A percentile compares a stretch with the other conserved stretches of the same genome.
phyloP scores from a whole-genome alignment of 1,284 basidiomycete genomes.

The Leccinum pachyderme region DNA sequence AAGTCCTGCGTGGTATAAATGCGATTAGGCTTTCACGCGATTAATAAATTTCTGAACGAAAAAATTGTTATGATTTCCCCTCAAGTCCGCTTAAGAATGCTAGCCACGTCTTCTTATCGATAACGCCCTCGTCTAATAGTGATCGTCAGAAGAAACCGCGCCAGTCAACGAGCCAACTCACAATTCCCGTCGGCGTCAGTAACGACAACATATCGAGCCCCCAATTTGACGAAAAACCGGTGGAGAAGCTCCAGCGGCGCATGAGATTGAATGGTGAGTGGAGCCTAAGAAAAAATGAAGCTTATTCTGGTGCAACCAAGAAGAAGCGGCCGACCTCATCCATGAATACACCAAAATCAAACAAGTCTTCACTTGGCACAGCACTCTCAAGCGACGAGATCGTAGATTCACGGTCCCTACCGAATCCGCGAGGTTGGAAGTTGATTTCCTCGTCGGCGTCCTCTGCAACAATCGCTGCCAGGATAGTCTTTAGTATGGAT shows the following conservation, averaged over 20 bases:
- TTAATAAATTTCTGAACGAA: not conserved
- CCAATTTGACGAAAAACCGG: conserved; percentile 89
- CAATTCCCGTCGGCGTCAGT: conserved; percentile 82
- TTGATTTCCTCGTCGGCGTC: conserved; percentile 63
- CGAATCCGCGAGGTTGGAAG: conserved; percentile 54
- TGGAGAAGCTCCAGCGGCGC: conserved; percentile 89
- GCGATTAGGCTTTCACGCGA: not conserved
- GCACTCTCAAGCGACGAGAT: conserved; percentile 55
- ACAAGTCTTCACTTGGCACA: conserved; percentile 51
- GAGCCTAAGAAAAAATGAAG: conserved; percentile 54
- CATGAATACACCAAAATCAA: conserved; percentile 88
- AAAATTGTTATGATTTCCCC: conserved; percentile 39
- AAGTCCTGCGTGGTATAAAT: not conserved
- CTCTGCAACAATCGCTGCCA: conserved; percentile 71
- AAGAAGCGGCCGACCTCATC: conserved; percentile 59
- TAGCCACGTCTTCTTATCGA: conserved; percentile 93
- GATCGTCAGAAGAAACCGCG: not conserved
- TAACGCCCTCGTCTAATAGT: conserved; percentile 74
- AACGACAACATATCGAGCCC: conserved; percentile 86
- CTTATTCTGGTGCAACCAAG: not conserved
- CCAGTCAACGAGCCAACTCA: conserved; percentile 39
- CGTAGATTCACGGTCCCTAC: conserved; percentile 40
- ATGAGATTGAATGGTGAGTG: conserved; percentile 78
- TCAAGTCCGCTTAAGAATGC: conserved; percentile 76
- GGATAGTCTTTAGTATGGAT: not conserved